Conservation (phyloP, 2,329 filamentous ascomycete species). For the Sarocladium kiliense region DNA sequence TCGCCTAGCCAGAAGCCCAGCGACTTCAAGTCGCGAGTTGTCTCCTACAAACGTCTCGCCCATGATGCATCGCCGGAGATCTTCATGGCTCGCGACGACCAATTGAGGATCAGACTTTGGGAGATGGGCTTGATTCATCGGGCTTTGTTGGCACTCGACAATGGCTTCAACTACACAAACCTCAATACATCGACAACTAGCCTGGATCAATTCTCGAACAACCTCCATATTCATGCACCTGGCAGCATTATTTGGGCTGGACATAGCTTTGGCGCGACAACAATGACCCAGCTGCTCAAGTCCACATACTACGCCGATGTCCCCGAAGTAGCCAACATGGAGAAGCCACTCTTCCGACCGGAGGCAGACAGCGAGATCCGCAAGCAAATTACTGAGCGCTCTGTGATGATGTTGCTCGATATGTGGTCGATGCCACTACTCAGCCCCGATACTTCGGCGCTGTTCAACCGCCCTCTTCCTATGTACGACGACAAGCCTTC, state of each 20-base stretch:
- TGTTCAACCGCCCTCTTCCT: constrained; percentile 71
- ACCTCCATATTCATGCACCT: constrained; percentile 63
- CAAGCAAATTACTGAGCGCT: constrained; percentile 62
- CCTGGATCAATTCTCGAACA: constrained; percentile 54
- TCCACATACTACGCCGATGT: constrained; percentile 62
- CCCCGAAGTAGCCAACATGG: constrained; percentile 40
- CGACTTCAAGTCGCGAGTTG: constrained; percentile 17
- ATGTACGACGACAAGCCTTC: constrained; percentile 50
- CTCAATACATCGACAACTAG: constrained; percentile 45
- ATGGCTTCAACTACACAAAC: constrained; percentile 44
- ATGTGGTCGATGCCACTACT: constrained; percentile 75
- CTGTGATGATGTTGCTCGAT: constrained; percentile 66
- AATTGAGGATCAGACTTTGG: constrained; percentile 72
- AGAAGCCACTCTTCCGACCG: constrained; percentile 58
- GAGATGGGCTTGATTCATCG: constrained; percentile 70
- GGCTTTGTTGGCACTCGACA: constrained; percentile 61
- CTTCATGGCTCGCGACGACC: constrained; percentile 61
- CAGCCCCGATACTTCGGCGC: constrained; percentile 53
- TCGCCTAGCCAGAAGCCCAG: constrained; percentile 42
- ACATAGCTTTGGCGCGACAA: constrained; percentile 77
- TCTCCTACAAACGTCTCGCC: constrained; percentile 49
- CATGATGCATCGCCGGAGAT: constrained; percentile 63
- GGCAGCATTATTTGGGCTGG: constrained; percentile 72
- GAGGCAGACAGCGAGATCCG: constrained; percentile 48
- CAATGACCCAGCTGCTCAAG: constrained; percentile 72